Conservation (phyloP, 78 protist genomes). For the Dictyostelium capitatum region DNA sequence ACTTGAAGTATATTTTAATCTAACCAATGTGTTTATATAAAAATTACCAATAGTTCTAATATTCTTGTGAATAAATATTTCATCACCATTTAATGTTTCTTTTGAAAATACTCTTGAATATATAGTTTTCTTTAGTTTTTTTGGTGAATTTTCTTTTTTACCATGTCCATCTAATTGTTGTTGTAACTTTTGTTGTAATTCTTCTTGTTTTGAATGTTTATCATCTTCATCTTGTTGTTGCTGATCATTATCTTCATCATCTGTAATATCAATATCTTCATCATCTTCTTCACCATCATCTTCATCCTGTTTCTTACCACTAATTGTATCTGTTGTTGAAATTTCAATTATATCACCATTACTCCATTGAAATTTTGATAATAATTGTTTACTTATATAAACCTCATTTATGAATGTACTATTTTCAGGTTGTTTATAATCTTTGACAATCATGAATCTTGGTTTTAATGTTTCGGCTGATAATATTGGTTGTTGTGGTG, state of each 20-base stretch:
- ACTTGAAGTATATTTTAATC: not conserved
- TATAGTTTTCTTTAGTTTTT: not conserved
- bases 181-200: not conserved
- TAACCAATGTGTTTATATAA: constrained; percentile 32
- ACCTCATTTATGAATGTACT: not conserved
- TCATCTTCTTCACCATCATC: not conserved
- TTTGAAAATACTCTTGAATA: constrained; percentile 2
- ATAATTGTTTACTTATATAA: constrained; percentile 6
- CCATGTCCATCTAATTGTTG: not conserved
- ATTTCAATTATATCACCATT: constrained; percentile 52
- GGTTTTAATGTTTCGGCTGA: constrained; percentile 27
- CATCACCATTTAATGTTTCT: not conserved
- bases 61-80: constrained; percentile 20
- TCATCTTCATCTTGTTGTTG: not conserved
- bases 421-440: not conserved
- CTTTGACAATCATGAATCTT: constrained; percentile 22
- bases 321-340: not conserved
- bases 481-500: not conserved
- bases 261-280: not conserved
- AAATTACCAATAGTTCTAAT: constrained; percentile 19
- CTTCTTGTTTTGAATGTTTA: not conserved
- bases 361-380: constrained; percentile 48
- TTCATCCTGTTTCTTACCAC: not conserved
- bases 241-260: not conserved
- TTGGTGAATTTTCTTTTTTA: not conserved